phyloP scores from a whole-genome alignment of 2,329 filamentous ascomycete species.

The Fusarium sp. region DNA sequence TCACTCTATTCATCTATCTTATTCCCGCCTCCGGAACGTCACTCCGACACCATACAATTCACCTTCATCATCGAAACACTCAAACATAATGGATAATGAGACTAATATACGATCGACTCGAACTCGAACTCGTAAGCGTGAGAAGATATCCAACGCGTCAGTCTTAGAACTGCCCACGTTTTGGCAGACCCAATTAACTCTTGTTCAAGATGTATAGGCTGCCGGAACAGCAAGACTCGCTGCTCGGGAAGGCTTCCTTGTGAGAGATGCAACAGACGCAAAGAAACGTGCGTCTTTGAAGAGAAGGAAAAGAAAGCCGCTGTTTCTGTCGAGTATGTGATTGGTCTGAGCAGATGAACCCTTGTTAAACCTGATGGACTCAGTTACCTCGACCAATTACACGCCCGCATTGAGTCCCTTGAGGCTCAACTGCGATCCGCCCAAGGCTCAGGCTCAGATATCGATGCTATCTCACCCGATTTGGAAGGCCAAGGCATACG shows the following conservation, averaged over 20 bases:
- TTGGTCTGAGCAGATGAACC: too few relatives aligned
- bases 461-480: too few relatives aligned
- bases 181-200: background rate
- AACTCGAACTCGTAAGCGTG: slow-evolving; percentile 2
- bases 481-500: background rate
- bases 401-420: slow-evolving; percentile 27
- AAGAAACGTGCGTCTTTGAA: slow-evolving; percentile 29
- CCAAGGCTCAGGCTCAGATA: background rate
- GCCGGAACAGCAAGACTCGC: slow-evolving; percentile 34
- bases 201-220: slow-evolving; percentile 25
- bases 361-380: background rate
- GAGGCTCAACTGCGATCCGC: slow-evolving; percentile 13
- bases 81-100: slow-evolving; percentile 8
- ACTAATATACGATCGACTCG: background rate
- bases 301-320: slow-evolving; percentile 35
- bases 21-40: slow-evolving; percentile 2
- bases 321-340: slow-evolving; percentile 24
- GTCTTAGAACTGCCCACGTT: background rate
- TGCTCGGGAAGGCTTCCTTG: slow-evolving; percentile 33
- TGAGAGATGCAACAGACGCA: slow-evolving; percentile 29
- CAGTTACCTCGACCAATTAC: slow-evolving; percentile 34
- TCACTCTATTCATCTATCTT: background rate
- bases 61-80: background rate
- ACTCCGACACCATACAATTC: background rate
- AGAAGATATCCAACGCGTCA: slow-evolving; percentile 26